Evolutionary conservation across 2,329 filamentous ascomycete genomes (phyloP), one percentile per base, ranked within the genome.

Genomic region (Aspergillus sp.): DNA sequence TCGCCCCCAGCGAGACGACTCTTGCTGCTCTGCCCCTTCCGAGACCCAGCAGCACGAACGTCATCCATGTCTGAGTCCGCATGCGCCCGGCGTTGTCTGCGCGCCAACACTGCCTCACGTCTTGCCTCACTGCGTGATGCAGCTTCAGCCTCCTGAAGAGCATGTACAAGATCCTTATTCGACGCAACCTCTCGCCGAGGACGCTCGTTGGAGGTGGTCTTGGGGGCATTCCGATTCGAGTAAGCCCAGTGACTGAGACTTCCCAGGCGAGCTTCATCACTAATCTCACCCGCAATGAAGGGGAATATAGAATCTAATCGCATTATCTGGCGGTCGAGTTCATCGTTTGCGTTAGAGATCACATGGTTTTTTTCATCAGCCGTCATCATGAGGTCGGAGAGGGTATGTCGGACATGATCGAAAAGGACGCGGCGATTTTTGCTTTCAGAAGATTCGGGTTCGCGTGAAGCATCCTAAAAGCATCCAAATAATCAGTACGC

Each of bases 361-460:
- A 99, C 95, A 66, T 97, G 93, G 65, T 97, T 96, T 78, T 99
- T 99, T 77, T 99, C 95, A 70, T 99, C 95, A 39, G 98, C 83
- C 1, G 93, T 93, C 48, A 91, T 86, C 45, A 98, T 86, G 81
- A 98, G 89, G 66, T 93, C 89, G 64, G 89, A 86, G 52, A 96
- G 88, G 63, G 89, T 88, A 66, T 86, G 82, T 39, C 91, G 88
- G 53, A 93, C 86, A 59, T 91, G 87, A 67, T 87, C 86, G 71
- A 93, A 96, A 42, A 93, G 80, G 68, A 89, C 85, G 64, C 91
- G 86, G 63, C 77, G 75, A 54, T 67, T 69, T 64, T 68, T 73
- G 54, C 70, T 70, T 39, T 76, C 73, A 44, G 71, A 58, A 6
- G 70, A 69, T 61, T 76, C 74, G 42, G 64, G 57, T n/a, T 60